Percentiles rank a stretch among this genome's conserved stretches.
These are phyloP conservation scores for Iris macrosiphon DNA, from an alignment of 106 monocot genomes.

Conservation along the genomic window DNA sequence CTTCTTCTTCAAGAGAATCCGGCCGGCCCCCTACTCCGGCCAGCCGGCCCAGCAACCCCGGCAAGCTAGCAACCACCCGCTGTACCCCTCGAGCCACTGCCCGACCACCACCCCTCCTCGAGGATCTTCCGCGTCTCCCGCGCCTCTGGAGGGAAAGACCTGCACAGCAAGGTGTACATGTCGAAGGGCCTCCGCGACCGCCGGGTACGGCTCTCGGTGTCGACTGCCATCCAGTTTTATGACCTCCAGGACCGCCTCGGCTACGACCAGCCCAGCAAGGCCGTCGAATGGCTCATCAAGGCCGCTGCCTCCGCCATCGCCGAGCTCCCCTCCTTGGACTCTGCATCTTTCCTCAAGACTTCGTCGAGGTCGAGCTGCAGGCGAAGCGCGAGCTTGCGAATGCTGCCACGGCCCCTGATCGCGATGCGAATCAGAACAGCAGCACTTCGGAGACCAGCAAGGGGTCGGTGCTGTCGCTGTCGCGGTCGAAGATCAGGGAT, in stretches of 20 bases:
- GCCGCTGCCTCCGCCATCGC: conserved; percentile 72
- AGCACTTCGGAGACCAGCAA: conserved; percentile 96
- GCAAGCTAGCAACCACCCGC: too few species aligned
- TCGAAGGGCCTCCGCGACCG: conserved; percentile 89
- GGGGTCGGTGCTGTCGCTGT: conserved; percentile 86
- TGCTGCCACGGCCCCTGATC: too few species aligned
- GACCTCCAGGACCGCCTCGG: conserved; percentile 97
- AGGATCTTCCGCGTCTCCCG: conserved; percentile 85
- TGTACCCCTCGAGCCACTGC: too few species aligned
- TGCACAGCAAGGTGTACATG: conserved; percentile 95
- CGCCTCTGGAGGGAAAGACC: conserved; percentile 96
- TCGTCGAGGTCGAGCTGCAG: not conserved
- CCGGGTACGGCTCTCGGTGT: conserved; percentile 83
- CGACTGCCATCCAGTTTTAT: conserved; percentile 97
- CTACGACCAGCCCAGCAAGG: conserved; percentile 93
- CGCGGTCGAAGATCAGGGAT: conserved; percentile 51
- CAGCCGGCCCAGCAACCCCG: too few species aligned
- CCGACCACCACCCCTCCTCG: conserved; percentile 54
- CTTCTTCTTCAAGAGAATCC: too few species aligned
- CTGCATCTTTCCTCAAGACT: conserved; percentile 28
- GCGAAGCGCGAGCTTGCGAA: too few species aligned
- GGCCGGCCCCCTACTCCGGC: too few species aligned
- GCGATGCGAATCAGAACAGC: too few species aligned
- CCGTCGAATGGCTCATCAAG: conserved; percentile 93
- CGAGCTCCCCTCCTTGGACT: conserved; percentile 68